Conservation (phyloP, 108 stramenopile genomes). For the Nitzschia sp. region DNA sequence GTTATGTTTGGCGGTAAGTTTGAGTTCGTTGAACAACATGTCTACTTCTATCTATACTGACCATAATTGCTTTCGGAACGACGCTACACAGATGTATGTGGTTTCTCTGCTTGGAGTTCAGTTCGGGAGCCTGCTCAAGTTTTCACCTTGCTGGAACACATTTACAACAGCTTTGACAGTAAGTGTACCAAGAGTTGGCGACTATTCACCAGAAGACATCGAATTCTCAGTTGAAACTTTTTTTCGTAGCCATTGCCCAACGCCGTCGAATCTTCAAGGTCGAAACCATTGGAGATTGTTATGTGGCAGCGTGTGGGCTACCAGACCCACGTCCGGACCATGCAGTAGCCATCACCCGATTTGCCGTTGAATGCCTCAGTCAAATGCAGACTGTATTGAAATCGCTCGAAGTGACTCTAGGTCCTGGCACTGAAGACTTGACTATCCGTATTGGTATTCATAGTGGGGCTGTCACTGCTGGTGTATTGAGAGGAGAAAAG, state of each 20-base stretch:
- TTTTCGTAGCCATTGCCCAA: neutral
- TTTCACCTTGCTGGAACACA: slow-evolving; percentile 11
- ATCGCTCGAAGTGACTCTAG: slow-evolving; percentile 12
- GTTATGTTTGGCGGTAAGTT: slow-evolving; percentile 6
- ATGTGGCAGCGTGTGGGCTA: slow-evolving; percentile 14
- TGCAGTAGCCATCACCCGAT: slow-evolving; percentile 14
- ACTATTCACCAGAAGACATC: too few relatives aligned
- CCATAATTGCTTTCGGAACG: too few relatives aligned
- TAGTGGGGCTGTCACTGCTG: slow-evolving; percentile 57
- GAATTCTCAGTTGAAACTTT: neutral
- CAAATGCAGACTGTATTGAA: neutral
- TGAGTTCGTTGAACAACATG: too few relatives aligned
- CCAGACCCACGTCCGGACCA: slow-evolving; percentile 10
- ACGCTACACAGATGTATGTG: neutral
- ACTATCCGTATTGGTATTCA: slow-evolving; percentile 41
- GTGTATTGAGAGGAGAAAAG: slow-evolving; percentile 52
- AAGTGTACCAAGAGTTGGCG: too few relatives aligned
- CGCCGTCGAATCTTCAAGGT: slow-evolving; percentile 18
- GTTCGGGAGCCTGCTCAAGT: slow-evolving; percentile 17
- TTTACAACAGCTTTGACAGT: slow-evolving; percentile 5
- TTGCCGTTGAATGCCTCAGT: neutral
- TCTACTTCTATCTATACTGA: too few relatives aligned
- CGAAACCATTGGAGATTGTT: slow-evolving; percentile 23
- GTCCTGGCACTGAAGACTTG: slow-evolving; percentile 13
- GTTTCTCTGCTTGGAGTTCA: slow-evolving; percentile 18